These are phyloP conservation scores for Onygenales sp. DNA, from an alignment of 2,329 filamentous ascomycete genomes.

Conservation along the genomic window DNA sequence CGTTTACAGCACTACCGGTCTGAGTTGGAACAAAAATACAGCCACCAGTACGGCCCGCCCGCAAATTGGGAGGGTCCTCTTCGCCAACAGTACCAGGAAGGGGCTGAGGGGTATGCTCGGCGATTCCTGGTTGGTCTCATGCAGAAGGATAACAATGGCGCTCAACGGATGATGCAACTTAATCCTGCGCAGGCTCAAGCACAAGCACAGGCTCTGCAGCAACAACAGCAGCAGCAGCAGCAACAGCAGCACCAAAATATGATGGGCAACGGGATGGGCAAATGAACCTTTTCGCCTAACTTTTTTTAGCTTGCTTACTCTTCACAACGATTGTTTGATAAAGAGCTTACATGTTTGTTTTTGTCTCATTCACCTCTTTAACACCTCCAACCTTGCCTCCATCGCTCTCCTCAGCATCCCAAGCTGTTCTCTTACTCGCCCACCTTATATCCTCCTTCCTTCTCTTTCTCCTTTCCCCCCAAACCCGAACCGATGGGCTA, in stretches of 20 bases:
- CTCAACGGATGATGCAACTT: conserved; percentile 20
- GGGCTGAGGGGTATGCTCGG: conserved; percentile 29
- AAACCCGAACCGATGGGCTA: too few relatives aligned
- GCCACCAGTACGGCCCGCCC: conserved; percentile 30
- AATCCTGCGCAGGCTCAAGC: conserved; percentile 11
- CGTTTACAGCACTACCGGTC: conserved; percentile 25
- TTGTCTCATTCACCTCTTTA: too few relatives aligned
- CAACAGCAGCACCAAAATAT: conserved; percentile 32
- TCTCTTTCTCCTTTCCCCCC: conserved; percentile 13
- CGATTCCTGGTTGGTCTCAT: conserved; percentile 29
- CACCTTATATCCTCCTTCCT: conserved; percentile 8
- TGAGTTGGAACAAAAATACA: conserved; percentile 28
- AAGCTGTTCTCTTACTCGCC: conserved; percentile 12
- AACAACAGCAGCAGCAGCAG: conserved; percentile 27
- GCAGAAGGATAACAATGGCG: conserved; percentile 21
- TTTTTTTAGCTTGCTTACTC: conserved; percentile 4
- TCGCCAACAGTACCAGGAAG: conserved; percentile 27
- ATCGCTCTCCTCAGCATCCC: too few relatives aligned
- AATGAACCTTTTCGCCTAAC: conserved; percentile 12
- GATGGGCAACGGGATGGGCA: conserved; percentile 33
- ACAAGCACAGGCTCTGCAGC: conserved; percentile 22
- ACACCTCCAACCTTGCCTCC: too few relatives aligned
- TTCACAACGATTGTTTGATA: conserved; percentile 6
- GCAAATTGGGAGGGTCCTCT: conserved; percentile 29
- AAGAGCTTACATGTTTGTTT: too few relatives aligned